Evolutionary conservation across 1,139 yeast species (phyloP).

Genomic region (Fermentozyma sake): DNA sequence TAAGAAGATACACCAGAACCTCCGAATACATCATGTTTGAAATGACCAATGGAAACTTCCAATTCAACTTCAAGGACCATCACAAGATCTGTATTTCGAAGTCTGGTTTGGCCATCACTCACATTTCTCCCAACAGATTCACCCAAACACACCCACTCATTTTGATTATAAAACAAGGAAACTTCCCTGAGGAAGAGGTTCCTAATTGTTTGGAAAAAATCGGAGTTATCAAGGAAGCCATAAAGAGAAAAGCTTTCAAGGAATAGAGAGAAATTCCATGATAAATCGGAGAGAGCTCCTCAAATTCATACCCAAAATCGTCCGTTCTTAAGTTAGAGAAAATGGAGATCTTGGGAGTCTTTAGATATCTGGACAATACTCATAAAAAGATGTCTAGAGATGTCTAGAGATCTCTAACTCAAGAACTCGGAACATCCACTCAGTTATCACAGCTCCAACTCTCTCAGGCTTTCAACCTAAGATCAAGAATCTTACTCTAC

Average conservation of each 20-base stretch:
- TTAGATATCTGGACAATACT: no score
- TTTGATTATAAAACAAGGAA: conserved; percentile 56
- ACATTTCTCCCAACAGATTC: conserved; percentile 72
- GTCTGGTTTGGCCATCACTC: conserved; percentile 72
- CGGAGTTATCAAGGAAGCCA: conserved; percentile 35
- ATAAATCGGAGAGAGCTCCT: no score
- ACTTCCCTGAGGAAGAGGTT: conserved; percentile 50
- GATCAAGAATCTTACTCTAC: no score
- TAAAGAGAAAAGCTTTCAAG: conserved; percentile 38
- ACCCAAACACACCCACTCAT: conserved; percentile 67
- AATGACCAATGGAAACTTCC: conserved; percentile 87
- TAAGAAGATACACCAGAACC: conserved; percentile 78
- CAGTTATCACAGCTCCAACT: no score
- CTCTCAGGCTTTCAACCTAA: no score
- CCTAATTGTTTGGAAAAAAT: conserved; percentile 50
- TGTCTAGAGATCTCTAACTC: no score
- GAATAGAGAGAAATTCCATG: no score
- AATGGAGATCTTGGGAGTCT: no score
- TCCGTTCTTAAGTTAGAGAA: no score
- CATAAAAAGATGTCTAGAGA: no score
- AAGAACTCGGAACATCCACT: no score
- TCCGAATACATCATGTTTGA: conserved; percentile 86
- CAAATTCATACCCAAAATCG: no score
- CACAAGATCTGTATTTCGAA: conserved; percentile 80
- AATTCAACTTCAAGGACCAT: conserved; percentile 93